A percentile compares a stretch with the other conserved stretches of the same genome.
Conservation (phyloP, 78 protist species). For the Pigoraptor vietnamica region DNA sequence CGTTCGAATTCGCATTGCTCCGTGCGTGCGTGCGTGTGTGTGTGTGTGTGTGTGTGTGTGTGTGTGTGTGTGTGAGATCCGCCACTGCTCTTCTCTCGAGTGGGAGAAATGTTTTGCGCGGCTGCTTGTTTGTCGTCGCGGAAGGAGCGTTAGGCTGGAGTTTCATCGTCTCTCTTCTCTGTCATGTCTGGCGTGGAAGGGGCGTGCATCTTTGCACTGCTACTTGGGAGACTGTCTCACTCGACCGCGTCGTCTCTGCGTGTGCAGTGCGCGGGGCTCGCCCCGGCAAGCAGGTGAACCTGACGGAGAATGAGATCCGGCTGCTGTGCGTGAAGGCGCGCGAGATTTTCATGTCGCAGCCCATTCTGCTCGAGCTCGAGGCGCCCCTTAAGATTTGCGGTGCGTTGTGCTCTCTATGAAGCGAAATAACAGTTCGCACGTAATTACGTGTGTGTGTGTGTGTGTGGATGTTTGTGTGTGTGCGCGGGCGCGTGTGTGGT, state of each 20-base stretch:
- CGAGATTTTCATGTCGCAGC: constrained; percentile 91
- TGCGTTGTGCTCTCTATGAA: neutral
- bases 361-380: constrained; percentile 91
- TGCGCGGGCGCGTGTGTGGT: too few relatives aligned
- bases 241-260: neutral
- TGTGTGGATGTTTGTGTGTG: too few relatives aligned
- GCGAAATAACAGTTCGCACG: too few relatives aligned
- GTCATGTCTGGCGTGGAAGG: neutral
- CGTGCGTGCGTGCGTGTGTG: neutral
- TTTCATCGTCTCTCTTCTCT: neutral
- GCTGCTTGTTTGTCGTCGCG: neutral
- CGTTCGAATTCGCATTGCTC: neutral
- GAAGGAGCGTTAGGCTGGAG: neutral
- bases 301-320: constrained; percentile 75
- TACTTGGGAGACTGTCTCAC: neutral
- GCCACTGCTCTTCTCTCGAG: neutral
- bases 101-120: neutral
- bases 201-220: neutral
- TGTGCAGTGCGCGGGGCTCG: constrained; percentile 73
- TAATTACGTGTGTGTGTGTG: too few relatives aligned
- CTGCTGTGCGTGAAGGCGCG: constrained; percentile 68
- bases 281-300: constrained; percentile 83
- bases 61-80: too few relatives aligned
- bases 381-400: constrained; percentile 96
- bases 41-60: too few relatives aligned